Conservation (phyloP, 106 monocot species). For the Dendrobium nobile region DNA sequence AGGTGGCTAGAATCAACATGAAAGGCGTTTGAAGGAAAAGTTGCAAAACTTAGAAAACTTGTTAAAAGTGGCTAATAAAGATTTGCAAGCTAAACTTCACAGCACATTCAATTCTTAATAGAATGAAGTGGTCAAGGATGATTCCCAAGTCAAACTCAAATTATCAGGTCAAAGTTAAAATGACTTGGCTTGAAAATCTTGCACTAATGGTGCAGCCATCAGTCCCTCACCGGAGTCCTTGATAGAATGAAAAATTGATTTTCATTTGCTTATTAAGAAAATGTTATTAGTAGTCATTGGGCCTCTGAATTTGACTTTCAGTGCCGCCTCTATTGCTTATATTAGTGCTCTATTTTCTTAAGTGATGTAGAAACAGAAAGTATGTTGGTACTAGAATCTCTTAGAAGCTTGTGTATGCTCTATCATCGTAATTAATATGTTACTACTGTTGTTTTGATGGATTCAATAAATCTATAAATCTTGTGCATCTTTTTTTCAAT, state of each 20-base stretch:
- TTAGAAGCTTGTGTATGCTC: too few relatives aligned
- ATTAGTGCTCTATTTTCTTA: background rate
- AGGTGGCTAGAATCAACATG: too few relatives aligned
- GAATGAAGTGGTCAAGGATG: too few relatives aligned
- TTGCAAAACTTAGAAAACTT: too few relatives aligned
- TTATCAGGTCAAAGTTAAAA: too few relatives aligned
- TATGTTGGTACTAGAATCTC: too few relatives aligned
- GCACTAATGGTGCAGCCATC: background rate
- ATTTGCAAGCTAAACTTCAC: too few relatives aligned
- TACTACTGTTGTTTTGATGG: background rate
- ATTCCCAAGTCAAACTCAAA: too few relatives aligned
- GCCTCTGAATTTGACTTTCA: background rate
- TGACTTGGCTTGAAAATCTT: background rate
- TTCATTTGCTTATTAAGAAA: background rate
- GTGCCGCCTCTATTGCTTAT: background rate
- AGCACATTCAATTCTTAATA: too few relatives aligned
- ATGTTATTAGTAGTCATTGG: background rate
- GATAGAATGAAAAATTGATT: background rate
- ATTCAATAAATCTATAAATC: background rate
- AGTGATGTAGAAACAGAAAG: background rate
- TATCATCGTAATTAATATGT: too few relatives aligned
- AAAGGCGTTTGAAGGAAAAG: too few relatives aligned
- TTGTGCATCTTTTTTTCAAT: background rate
- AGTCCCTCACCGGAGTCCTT: background rate
- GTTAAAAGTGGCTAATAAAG: too few relatives aligned